Base-by-base conservation (phyloP, 805 yeast species). In the Saccharomycopsis sp. region DNA sequence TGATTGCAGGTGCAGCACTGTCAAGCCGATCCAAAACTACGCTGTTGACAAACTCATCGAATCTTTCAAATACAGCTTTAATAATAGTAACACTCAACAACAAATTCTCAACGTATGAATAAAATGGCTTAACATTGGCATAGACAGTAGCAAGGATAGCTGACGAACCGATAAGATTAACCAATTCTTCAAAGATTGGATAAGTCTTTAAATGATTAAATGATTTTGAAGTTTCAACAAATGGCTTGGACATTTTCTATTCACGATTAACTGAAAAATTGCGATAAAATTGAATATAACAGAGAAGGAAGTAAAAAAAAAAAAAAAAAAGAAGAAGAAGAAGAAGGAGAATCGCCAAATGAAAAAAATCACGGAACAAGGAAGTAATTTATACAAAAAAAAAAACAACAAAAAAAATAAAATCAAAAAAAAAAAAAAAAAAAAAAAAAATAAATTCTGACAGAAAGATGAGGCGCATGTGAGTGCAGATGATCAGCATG, bases 111-210 rank as follows among this genome's bases (percentile, higher is more conserved):
- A 50, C 21, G 16, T 49, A 45, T 5, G 44, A 4, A 11, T 51
- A 28, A 1, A 52, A 40, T 1, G 51, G 40, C 17, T 51, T 41
- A n/a, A 53, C 32, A 33, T 58, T 53, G 8, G 48, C 26, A 36
- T 50, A 46, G n/a, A 56, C 35, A n/a, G 52, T 40, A 24, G 44
- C 47, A 36, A 50, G 48, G 1, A 55, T 29, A 14, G 57, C 50
- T 22, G 53, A 53, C 13, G 46, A 44, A 11, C 49, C 41, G 4
- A 56, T 37, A 13, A 47, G 52, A 3, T 45, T 39, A 35, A 49
- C 38, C 13, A 54, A 31, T 19, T 63, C 66, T 5, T 54, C 43
- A 37, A 61, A 54, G 4, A 61, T 33, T 5, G 68, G 67, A 41
- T 64, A 64, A 4, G 53, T 52, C 41, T 50, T 51, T 37, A 64